phyloP scores from a whole-genome alignment of 768 basidiomycete genomes.

The Psilocybe sp. region DNA sequence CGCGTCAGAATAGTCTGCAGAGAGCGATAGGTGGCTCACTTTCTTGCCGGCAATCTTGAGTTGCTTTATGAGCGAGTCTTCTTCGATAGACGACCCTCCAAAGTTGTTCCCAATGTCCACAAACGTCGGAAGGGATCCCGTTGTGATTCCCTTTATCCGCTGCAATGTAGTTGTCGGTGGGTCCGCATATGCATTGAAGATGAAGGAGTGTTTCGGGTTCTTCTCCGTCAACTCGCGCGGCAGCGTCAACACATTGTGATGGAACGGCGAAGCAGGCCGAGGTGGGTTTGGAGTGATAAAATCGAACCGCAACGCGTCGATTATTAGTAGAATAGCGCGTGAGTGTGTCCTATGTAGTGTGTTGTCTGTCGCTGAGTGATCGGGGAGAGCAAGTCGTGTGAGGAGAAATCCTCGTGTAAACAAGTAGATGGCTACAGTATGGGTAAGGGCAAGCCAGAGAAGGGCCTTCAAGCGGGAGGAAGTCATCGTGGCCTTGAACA shows the following conservation, averaged over 20 bases:
- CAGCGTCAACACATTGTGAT: constrained; percentile 81
- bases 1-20: constrained; percentile 3
- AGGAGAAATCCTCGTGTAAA: constrained; percentile 92
- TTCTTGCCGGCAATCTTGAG: constrained; percentile 55
- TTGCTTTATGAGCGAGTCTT: constrained; percentile 87
- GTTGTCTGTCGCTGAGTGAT: constrained; percentile 43
- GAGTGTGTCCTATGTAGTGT: constrained; percentile 65
- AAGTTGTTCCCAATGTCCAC: constrained; percentile 93
- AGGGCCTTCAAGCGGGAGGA: constrained; percentile 24
- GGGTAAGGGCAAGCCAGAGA: constrained; percentile 62
- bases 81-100: constrained; percentile 78
- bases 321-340: constrained; percentile 80
- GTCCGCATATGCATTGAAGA: constrained; percentile 89
- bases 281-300: constrained; percentile 78
- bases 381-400: constrained; percentile 67
- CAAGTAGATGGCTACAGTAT: constrained; percentile 78
- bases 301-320: constrained; percentile 93
- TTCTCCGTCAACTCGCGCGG: constrained; percentile 67
- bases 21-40: constrained; percentile 30
- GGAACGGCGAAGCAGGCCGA: constrained; percentile 57
- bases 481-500: neutral
- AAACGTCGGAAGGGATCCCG: constrained; percentile 93
- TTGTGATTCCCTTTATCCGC: constrained; percentile 91
- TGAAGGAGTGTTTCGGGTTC: constrained; percentile 70
- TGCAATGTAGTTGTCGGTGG: constrained; percentile 96